phyloP scores from a whole-genome alignment of 495 filamentous ascomycete species.

The Neurospora cerealis region DNA sequence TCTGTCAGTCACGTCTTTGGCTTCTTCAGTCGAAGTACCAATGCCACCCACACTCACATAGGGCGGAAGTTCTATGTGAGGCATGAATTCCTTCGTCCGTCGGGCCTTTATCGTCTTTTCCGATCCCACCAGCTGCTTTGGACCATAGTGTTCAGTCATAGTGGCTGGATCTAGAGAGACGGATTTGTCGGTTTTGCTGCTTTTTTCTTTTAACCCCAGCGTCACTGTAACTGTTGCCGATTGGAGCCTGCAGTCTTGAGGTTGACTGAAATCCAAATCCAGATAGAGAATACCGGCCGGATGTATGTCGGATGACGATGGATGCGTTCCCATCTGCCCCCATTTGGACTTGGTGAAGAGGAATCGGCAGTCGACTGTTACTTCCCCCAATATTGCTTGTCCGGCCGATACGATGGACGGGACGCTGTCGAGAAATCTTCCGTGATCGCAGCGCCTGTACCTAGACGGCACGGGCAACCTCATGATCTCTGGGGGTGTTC shows the following conservation, averaged over 20 bases:
- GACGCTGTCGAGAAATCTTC: too few species aligned
- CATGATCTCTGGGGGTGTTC: too few species aligned
- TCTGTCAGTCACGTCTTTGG: background rate
- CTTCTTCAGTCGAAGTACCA: constrained; percentile 6
- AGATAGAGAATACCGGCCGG: constrained; percentile 24
- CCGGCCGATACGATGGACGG: too few species aligned
- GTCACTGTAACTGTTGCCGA: constrained; percentile 20
- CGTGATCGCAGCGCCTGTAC: too few species aligned
- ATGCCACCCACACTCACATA: background rate
- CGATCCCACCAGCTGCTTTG: constrained; percentile 4
- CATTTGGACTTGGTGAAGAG: constrained; percentile 23
- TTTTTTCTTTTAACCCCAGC: background rate
- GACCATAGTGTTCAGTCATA: constrained; percentile 13
- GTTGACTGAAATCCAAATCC: constrained; percentile 21
- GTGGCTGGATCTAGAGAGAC: too few species aligned
- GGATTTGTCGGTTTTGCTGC: too few species aligned
- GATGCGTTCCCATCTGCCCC: constrained; percentile 16
- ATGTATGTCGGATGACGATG: too few species aligned
- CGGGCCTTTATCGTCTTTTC: constrained; percentile 1
- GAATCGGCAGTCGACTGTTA: constrained; percentile 18
- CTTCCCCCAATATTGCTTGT: too few species aligned
- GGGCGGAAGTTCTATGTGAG: constrained; percentile 2
- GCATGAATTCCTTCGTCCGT: background rate
- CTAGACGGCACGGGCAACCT: too few species aligned
- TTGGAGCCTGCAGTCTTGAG: constrained; percentile 18